phyloP scores from a whole-genome alignment of 768 basidiomycete genomes.

The Suillus subluteus region DNA sequence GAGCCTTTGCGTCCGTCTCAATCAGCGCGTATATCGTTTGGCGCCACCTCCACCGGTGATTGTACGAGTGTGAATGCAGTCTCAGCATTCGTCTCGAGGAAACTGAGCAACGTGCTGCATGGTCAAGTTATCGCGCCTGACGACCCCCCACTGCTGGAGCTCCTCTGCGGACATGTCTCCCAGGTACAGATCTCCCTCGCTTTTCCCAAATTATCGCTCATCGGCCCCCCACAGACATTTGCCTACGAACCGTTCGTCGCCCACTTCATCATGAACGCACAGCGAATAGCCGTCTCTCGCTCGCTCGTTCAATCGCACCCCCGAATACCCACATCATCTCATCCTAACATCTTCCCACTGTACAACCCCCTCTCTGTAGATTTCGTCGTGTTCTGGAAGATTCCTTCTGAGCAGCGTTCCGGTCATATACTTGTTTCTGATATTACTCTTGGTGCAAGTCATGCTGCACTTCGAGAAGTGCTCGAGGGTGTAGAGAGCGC shows the following conservation, averaged over 20 bases:
- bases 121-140: constrained; percentile 44
- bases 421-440: constrained; percentile 67
- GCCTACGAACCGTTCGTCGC: constrained; percentile 24
- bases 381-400: constrained; percentile 76
- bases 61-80: constrained; percentile 45
- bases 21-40: constrained; percentile 47
- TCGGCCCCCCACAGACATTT: constrained; percentile 3
- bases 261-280: constrained; percentile 55
- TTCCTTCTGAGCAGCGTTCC: constrained; percentile 57
- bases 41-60: constrained; percentile 42
- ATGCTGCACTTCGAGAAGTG: constrained; percentile 64
- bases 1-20: constrained; percentile 51
- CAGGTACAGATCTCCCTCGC: constrained; percentile 39
- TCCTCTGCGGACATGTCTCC: constrained; percentile 52
- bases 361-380: constrained; percentile 76
- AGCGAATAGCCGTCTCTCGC: constrained; percentile 45
- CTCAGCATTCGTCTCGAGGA: constrained; percentile 51
- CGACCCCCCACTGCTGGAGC: constrained; percentile 55
- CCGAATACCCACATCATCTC: constrained; percentile 56
- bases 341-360: constrained; percentile 75
- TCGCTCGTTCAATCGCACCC: constrained; percentile 47
- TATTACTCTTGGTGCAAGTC: constrained; percentile 65
- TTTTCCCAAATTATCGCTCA: constrained; percentile 4
- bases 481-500: constrained; percentile 61
- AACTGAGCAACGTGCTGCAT: constrained; percentile 54